Evolutionary conservation across 441 rosid genomes (phyloP).

Genomic region (Biscutella laevigata): DNA sequence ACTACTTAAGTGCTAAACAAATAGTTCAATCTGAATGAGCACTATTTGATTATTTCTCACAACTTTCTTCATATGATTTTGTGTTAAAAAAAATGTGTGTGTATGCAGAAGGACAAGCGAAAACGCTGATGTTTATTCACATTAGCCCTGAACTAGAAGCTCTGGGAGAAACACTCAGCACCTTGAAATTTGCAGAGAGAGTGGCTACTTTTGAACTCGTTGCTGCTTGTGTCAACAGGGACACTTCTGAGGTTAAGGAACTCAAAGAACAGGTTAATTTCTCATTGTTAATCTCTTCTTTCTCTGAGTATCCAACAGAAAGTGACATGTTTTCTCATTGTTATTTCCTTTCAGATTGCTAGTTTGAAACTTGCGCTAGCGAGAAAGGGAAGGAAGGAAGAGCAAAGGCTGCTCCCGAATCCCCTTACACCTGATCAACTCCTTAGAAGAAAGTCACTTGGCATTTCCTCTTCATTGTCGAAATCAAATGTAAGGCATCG

Average conservation of each 20-base stretch:
- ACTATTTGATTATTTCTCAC: background rate
- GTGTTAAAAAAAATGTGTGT: slow-evolving; percentile 6
- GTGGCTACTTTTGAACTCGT: slow-evolving; percentile 67
- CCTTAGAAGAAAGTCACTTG: slow-evolving; percentile 27
- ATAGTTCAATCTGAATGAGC: background rate
- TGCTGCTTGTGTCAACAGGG: slow-evolving; percentile 64
- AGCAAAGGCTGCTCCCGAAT: slow-evolving; percentile 29
- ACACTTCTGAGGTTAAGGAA: slow-evolving; percentile 51
- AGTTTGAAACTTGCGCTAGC: slow-evolving; percentile 51
- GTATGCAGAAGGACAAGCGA: slow-evolving; percentile 62
- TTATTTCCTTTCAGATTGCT: slow-evolving; percentile 34
- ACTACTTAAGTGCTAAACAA: background rate
- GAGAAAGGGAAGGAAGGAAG: slow-evolving; percentile 38
- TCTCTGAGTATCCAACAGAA: background rate
- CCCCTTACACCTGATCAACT: slow-evolving; percentile 41
- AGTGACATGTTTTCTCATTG: background rate
- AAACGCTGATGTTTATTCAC: slow-evolving; percentile 70
- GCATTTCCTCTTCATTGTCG: slow-evolving; percentile 39
- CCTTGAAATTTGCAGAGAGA: slow-evolving; percentile 70
- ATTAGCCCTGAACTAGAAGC: slow-evolving; percentile 58
- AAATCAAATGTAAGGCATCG: slow-evolving; percentile 40
- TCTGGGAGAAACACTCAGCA: slow-evolving; percentile 56
- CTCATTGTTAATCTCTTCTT: background rate
- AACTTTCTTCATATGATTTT: background rate
- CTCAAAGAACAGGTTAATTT: slow-evolving; percentile 55